These are phyloP conservation scores for Xerocomus brunneocitrinus DNA, from an alignment of 768 basidiomycete species.

Conservation along the genomic window DNA sequence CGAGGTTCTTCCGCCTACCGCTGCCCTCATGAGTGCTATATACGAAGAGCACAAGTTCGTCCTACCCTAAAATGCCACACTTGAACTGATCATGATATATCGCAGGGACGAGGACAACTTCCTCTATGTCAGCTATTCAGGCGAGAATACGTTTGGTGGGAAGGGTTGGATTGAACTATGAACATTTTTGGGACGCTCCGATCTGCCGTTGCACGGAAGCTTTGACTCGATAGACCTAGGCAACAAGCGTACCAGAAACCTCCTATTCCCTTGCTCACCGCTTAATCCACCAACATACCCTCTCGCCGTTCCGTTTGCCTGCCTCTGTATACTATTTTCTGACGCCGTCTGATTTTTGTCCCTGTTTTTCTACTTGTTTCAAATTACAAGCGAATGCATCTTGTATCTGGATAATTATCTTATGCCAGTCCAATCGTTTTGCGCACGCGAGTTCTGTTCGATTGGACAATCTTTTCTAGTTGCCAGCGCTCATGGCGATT, in stretches of 20 bases:
- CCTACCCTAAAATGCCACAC: not conserved
- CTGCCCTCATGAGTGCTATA: constrained; percentile 96
- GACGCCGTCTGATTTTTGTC: constrained; percentile 7
- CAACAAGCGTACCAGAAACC: constrained; percentile 22
- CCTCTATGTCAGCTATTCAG: constrained; percentile 97
- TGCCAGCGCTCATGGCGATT: not conserved
- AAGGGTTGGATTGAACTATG: constrained; percentile 32
- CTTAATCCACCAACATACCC: constrained; percentile 27
- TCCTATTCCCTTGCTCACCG: constrained; percentile 5
- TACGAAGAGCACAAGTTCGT: constrained; percentile 99
- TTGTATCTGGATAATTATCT: constrained; percentile 18
- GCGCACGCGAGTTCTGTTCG: not conserved
- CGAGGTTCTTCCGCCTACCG: constrained; percentile 96
- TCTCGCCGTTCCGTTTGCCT: constrained; percentile 19
- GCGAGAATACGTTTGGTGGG: constrained; percentile 91
- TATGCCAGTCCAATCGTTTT: not conserved
- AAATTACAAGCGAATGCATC: constrained; percentile 15
- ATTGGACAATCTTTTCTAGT: not conserved
- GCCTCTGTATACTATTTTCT: constrained; percentile 27
- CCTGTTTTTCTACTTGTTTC: constrained; percentile 8
- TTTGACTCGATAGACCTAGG: constrained; percentile 27
- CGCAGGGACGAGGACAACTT: constrained; percentile 97
- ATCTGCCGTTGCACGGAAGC: constrained; percentile 22
- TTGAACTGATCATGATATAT: constrained; percentile 24
- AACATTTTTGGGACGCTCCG: constrained; percentile 15